Conservation (phyloP, 2,329 filamentous ascomycete genomes). For the Nemania sp. region DNA sequence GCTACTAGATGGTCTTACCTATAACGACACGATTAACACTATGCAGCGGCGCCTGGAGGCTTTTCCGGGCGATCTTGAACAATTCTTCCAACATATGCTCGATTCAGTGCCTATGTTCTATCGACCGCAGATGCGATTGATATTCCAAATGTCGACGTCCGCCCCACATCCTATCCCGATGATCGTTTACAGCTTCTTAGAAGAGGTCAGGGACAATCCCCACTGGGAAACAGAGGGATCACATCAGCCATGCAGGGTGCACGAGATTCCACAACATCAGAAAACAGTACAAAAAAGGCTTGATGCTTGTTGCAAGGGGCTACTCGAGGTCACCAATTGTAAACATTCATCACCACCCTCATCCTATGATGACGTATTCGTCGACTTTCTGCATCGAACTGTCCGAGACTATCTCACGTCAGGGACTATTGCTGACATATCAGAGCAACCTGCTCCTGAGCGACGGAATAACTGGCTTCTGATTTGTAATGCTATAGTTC, state of each 20-base stretch:
- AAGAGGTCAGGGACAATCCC: too few species aligned
- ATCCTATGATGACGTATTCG: not conserved
- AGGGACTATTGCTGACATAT: too few species aligned
- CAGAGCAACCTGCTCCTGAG: too few species aligned
- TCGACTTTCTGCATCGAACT: slow-evolving; percentile 5
- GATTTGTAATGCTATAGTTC: too few species aligned
- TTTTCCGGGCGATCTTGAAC: not conserved
- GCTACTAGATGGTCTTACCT: not conserved
- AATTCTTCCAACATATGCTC: not conserved
- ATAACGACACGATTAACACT: not conserved
- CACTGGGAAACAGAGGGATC: too few species aligned
- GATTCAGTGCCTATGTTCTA: not conserved
- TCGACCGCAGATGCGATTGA: not conserved
- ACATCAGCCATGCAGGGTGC: too few species aligned
- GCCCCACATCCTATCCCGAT: too few species aligned
- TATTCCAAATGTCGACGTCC: too few species aligned
- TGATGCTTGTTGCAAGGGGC: slow-evolving; percentile 3
- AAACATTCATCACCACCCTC: too few species aligned
- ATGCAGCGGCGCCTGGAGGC: not conserved
- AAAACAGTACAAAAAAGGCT: not conserved
- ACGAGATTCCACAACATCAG: not conserved
- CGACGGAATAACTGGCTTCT: too few species aligned
- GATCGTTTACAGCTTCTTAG: slow-evolving; percentile 4
- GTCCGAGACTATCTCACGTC: slow-evolving; percentile 3
- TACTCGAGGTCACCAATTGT: slow-evolving; percentile 5